Base-by-base conservation (phyloP, 768 basidiomycete species). In the Suillus tomentosus region DNA sequence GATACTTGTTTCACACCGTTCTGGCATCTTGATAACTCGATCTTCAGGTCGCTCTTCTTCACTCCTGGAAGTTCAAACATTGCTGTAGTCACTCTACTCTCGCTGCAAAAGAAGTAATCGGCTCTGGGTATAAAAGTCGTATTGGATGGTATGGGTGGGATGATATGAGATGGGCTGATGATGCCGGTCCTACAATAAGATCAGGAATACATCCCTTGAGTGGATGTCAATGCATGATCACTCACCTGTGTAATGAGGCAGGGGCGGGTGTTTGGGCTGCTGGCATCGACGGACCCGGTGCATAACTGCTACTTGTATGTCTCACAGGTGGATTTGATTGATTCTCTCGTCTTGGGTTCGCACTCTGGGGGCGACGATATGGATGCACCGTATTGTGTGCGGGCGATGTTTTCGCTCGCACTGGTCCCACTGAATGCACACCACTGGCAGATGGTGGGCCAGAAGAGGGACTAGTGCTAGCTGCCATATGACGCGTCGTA, bases 21-120 rank as follows among this genome's bases (percentile, higher is more conserved):
- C 78, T 85, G 84, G 71, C 86, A 86, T 65, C 83, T 86, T 58
- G 84, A 82, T 62, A 92, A 81, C 58, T 80, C 81, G 76, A 91
- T 79, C 65, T 76, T 82, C 60, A 92, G 68, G 69, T 90, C 85
- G 66, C 73, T 73, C 66, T 79, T 83, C 70, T 81, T 82, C 71
- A 90, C 78, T 50, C 90, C 90, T 4, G 90, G 90, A 37, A 91
- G 78, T 75, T 91, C 89, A 71, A 90, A 82, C 76, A 85, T 79
- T 60, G 85, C 86, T 63, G 81, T 82, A 69, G 90, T 76, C 45
- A 80, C 71, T 72, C 80, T 80, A 59, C 80, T 83, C 40, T 80
- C 78, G 43, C 72, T 68, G 71, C 87, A 82, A 77, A 85, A 88
- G 71, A 84, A 79, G 60, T 87, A 76, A 75, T 91, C 90, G 37